Conservation (phyloP, 805 yeast species). For the Hanseniaspora taiwanica region DNA sequence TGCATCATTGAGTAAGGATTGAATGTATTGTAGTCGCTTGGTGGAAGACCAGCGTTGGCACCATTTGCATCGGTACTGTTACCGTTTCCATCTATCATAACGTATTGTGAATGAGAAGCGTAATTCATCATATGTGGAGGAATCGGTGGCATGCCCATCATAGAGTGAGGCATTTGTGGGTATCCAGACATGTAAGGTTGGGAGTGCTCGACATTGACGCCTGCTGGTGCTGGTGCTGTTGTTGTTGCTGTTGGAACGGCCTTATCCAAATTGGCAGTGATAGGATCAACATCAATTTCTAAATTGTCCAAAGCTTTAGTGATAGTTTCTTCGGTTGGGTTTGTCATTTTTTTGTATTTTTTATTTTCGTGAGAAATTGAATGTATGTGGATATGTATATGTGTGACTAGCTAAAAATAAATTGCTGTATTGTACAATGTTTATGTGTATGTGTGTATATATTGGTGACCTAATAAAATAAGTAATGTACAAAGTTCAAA, state of each 20-base stretch:
- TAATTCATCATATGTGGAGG: constrained; percentile 1
- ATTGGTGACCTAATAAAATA: not conserved
- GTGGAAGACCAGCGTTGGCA: not conserved
- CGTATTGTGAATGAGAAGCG: not conserved
- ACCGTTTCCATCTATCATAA: not conserved
- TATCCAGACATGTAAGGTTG: not conserved
- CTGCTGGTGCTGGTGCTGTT: not conserved
- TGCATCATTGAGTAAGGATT: not conserved
- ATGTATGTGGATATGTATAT: not conserved
- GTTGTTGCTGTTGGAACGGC: not conserved
- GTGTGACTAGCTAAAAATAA: not conserved
- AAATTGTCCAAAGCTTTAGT: constrained; percentile 21
- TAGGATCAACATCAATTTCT: constrained; percentile 17
- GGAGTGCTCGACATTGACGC: not conserved
- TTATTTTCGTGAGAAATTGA: not conserved
- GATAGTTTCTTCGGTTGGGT: constrained; percentile 18
- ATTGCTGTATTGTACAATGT: not conserved
- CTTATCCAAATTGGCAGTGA: not conserved
- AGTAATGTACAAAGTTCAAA: not conserved
- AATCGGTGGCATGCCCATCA: not conserved
- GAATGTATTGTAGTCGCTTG: not conserved
- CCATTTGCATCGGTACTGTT: not conserved
- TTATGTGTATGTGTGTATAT: no score
- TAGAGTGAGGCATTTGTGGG: not conserved
- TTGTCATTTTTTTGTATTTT: constrained; percentile 6